Evolutionary conservation across 2,329 filamentous ascomycete species (phyloP).

Genomic region (Colletotrichum chrysophilum): DNA sequence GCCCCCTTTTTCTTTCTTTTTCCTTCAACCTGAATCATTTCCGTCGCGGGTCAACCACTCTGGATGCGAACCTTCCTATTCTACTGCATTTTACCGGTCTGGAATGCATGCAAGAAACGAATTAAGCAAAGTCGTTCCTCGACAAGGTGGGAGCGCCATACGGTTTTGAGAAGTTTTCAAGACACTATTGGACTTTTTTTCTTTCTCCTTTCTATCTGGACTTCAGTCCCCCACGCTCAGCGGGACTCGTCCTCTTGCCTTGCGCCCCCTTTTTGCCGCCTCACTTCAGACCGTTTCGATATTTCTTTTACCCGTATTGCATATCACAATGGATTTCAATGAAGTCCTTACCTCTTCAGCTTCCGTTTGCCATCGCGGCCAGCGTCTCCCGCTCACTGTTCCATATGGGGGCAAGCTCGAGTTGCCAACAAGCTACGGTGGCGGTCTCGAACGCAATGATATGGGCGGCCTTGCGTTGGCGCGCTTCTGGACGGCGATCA

Average conservation of each 20-base stretch:
- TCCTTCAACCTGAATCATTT: background rate
- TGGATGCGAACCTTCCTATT: background rate
- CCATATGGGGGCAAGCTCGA: background rate
- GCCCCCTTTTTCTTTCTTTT: slow-evolving; percentile 9
- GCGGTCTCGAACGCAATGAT: background rate
- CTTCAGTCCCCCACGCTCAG: background rate
- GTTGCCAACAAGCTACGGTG: background rate
- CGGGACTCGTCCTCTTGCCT: background rate
- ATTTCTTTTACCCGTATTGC: background rate
- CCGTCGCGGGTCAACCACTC: background rate
- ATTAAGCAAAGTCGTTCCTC: background rate
- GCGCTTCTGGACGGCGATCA: background rate
- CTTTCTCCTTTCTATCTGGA: background rate
- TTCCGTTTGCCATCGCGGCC: background rate
- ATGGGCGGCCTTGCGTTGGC: background rate
- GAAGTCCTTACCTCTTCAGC: background rate
- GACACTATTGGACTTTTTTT: slow-evolving; percentile 1
- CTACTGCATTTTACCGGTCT: background rate
- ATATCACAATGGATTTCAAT: background rate
- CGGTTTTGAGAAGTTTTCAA: background rate
- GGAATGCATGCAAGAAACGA: background rate
- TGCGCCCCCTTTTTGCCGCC: background rate
- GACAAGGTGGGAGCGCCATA: background rate
- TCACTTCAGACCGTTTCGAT: background rate
- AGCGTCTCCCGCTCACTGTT: background rate